Base-by-base conservation (phyloP, 139 green algal species). In the Asterochloris sp. region DNA sequence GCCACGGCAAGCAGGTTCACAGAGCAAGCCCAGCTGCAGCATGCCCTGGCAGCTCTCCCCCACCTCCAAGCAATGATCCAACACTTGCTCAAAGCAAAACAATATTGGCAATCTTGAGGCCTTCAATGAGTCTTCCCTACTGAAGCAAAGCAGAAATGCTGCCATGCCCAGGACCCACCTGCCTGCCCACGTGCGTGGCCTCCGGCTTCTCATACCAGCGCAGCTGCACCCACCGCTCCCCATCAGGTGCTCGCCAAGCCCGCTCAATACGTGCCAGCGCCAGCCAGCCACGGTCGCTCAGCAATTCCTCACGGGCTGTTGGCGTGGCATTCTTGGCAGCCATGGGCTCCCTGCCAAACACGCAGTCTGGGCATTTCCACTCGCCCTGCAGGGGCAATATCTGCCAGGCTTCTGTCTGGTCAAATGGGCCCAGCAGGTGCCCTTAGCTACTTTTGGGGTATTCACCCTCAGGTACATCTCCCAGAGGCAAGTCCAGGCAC, bases 161-260 rank as follows among this genome's bases (percentile, higher is more conserved):
- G 14, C 13, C 24, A 76, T 28, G 19, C 47, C 38, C 17, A 68
- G 24, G 68, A 27, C 68, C 60, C 68, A 92, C 89, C 90, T 91
- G 86, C 13, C 96, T 87, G 15, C 96, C 96, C 15, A 86, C 73
- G 87, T 96, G 88, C 8, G 96, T 98, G 14, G 97, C 90, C 89
- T 99, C 92, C 0, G 96, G 96, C 71, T 86, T 79, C 24, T 83
- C 68, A 88, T 93, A 98, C 91, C 96, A 98, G 68, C 90, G 89
- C 67, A 85, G 78, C 15, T 62, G 15, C 47, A 86, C 74, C 17
- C 67, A 79, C 14, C 62, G 60, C 11, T 21, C 80, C 27, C 77
- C 62, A 38, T 81, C 77, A 26, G 64, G 26, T 27, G 85, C 83
- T 47, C 62, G 47, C 88, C 86, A 92, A 24, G 94, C 81, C 38